Evolutionary conservation across 768 basidiomycete species (phyloP), one percentile per base, ranked within the genome.

Genomic region (Leccinum subtestaceum): DNA sequence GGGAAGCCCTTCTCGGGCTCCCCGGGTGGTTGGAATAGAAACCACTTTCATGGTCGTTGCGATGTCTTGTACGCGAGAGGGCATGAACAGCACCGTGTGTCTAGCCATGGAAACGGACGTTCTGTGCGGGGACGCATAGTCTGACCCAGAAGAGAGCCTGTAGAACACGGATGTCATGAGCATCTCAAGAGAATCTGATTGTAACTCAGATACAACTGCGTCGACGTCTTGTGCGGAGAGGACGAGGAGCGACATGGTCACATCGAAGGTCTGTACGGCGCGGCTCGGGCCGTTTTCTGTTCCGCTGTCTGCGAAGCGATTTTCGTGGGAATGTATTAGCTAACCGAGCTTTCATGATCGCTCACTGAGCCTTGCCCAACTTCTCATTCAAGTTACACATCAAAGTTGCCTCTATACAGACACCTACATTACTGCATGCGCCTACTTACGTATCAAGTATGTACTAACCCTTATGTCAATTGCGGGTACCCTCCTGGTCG

Each of bases 1-100:
- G 6, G 93, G 89, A 19, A 96, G 68, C 0, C 94, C 93, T 2
- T 76, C 70, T 19, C 62, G 66, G 48, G 80, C 80, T 2, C 67
- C 76, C 1, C 71, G 55, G 1, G 62, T 63, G 3, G 72, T 75
- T 0, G 93, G 93, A 2, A 93, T 79, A 29, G 85, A 88, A 3
- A 92, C 93, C n/a, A 92, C 81, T 72, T 97, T 95, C 60, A 92
- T 77, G 3, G 88, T 75, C 1, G 88, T 88, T 2, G 85, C 85
- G n/a, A 67, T 43, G 27, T 62, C 59, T 21, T 74, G 69, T 10
- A 88, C 76, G 25, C 87, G 81, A 7, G 90, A 84, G 2, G 94
- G 93, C 94, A 96, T 96, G 72, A 93, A 89, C 2, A 97, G 76
- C 0, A 81, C 77, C 1, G 80, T 86, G 63, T 92, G 84, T 46